Evolutionary conservation across 192 early-diverging fungal genomes (phyloP).

Genomic region (Linnemannia elongata): DNA sequence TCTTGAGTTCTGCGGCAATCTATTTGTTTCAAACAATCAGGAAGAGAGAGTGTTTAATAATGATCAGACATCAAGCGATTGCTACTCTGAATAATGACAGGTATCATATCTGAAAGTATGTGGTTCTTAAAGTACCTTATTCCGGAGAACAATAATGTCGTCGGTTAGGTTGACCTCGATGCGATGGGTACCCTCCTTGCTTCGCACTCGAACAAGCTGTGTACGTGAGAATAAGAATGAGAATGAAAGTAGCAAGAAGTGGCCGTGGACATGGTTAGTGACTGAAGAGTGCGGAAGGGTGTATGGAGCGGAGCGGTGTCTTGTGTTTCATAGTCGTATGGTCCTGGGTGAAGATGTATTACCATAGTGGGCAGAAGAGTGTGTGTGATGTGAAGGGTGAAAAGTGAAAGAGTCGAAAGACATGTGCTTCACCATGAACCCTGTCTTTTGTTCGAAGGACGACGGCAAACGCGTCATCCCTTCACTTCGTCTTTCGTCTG

Average conservation of each 20-base stretch:
- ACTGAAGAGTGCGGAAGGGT: neutral
- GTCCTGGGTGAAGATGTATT: neutral
- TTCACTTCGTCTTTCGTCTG: neutral
- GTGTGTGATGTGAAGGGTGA: neutral
- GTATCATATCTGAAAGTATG: no score
- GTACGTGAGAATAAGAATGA: neutral
- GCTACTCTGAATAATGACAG: no score
- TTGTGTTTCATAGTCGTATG: neutral
- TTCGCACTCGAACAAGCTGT: constrained; percentile 78
- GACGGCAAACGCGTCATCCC: neutral
- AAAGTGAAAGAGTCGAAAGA: neutral
- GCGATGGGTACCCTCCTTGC: constrained; percentile 77
- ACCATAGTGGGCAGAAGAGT: constrained; percentile 12
- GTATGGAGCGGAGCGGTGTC: neutral
- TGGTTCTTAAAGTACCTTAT: constrained; percentile 64
- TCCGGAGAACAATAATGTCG: constrained; percentile 60
- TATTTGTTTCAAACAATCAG: constrained; percentile 20
- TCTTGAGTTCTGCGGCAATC: constrained; percentile 61
- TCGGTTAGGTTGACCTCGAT: constrained; percentile 71
- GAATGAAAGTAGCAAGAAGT: neutral
- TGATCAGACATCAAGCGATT: neutral
- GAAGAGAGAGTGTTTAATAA: constrained; percentile 6
- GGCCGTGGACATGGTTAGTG: neutral
- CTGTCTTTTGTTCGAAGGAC: neutral
- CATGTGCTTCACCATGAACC: neutral